Evolutionary conservation across 345 rosid species (phyloP).

Genomic region (Excoecaria agallocha): DNA sequence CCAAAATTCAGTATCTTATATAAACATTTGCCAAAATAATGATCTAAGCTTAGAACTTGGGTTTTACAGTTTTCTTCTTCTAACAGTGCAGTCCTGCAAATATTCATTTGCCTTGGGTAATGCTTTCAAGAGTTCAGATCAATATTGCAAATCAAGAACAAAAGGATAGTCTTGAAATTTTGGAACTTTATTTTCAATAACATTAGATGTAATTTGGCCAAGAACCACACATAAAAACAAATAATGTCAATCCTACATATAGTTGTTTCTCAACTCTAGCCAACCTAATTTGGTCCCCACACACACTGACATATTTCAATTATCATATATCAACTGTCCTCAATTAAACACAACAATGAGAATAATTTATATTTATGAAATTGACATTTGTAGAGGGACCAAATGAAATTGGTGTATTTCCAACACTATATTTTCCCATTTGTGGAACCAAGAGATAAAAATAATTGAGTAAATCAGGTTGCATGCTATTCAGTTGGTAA

Average conservation of each 20-base stretch:
- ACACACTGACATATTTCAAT: not conserved
- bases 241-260: not conserved
- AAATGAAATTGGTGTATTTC: not conserved
- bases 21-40: not conserved
- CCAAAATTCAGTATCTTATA: slow-evolving; percentile 3
- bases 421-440: not conserved
- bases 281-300: not conserved
- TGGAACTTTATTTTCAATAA: not conserved
- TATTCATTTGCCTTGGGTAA: too few species aligned
- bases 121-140: too few species aligned
- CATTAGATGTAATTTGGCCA: not conserved
- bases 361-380: not conserved
- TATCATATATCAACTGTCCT: not conserved
- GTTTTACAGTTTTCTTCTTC: not conserved
- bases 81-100: not conserved
- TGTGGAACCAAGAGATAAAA: not conserved
- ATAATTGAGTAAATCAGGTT: not conserved
- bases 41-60: not conserved
- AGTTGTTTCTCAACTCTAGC: not conserved
- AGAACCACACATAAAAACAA: not conserved
- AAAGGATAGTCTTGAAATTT: not conserved
- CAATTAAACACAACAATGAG: too few species aligned
- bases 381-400: not conserved
- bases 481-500: not conserved
- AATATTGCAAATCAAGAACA: not conserved